phyloP scores from a whole-genome alignment of 1,284 basidiomycete genomes.

The Pholiota adiposa region DNA sequence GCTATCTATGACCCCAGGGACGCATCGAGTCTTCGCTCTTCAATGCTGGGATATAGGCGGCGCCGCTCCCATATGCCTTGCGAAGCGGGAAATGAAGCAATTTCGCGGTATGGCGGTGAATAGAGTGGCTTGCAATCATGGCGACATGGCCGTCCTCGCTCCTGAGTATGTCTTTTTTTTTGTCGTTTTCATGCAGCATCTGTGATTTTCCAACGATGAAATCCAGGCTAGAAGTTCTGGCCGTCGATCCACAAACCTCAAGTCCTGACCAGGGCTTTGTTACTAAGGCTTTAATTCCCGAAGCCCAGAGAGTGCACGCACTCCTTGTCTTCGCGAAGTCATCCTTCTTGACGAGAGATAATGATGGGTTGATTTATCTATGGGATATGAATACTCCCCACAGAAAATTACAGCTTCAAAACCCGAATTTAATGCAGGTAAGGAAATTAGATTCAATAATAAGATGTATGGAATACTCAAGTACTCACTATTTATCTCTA shows the following conservation, averaged over 20 bases:
- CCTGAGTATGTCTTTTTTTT: constrained; percentile 39
- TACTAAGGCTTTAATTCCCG: constrained; percentile 30
- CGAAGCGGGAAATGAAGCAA: constrained; percentile 35
- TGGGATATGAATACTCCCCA: constrained; percentile 32
- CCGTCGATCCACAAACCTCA: constrained; percentile 35
- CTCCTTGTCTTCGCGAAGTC: constrained; percentile 40
- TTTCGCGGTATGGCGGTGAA: constrained; percentile 48
- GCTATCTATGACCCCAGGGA: constrained; percentile 34
- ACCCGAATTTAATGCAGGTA: constrained; percentile 20
- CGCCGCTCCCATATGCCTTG: constrained; percentile 39
- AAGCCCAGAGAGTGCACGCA: constrained; percentile 31
- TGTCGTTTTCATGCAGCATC: background rate
- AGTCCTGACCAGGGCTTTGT: constrained; percentile 42
- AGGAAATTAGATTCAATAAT: background rate
- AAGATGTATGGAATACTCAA: background rate
- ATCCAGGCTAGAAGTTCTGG: constrained; percentile 39
- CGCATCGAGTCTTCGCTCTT: constrained; percentile 37
- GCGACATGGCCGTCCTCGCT: constrained; percentile 43
- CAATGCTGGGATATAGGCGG: constrained; percentile 57
- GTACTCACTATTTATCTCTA: background rate
- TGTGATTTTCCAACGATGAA: background rate
- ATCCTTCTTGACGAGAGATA: constrained; percentile 39
- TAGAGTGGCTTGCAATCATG: constrained; percentile 31
- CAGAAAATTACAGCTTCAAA: constrained; percentile 33
- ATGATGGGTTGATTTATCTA: constrained; percentile 34